These are phyloP conservation scores for Ormosia semicastrata DNA, from an alignment of 306 rosid genomes.

Conservation along the genomic window DNA sequence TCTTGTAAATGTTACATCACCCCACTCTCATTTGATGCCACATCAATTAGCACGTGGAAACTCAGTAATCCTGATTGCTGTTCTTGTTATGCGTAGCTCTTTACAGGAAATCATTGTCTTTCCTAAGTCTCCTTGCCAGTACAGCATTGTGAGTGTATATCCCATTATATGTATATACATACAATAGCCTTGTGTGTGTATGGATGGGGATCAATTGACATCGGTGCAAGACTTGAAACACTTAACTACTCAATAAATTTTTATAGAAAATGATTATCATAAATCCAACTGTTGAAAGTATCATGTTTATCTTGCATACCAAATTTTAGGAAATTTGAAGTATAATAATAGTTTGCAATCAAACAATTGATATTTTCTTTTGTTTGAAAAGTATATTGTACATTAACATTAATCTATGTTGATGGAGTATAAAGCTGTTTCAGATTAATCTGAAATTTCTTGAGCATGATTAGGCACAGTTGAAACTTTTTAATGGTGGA, in stretches of 20 bases:
- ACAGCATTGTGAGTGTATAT: too few species aligned
- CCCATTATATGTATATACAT: too few species aligned
- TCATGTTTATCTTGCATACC: background rate
- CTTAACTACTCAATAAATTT: background rate
- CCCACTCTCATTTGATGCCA: too few species aligned
- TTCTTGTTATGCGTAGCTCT: background rate
- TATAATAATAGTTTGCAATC: background rate
- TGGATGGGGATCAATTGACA: background rate
- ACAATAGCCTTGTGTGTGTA: background rate
- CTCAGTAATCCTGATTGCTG: too few species aligned
- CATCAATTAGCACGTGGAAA: too few species aligned
- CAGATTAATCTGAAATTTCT: background rate
- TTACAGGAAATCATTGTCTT: background rate
- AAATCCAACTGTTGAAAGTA: too few species aligned
- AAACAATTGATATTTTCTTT: slow-evolving; percentile 3
- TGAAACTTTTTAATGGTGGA: background rate
- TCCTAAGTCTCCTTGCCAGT: background rate
- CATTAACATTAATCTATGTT: background rate
- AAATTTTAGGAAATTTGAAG: background rate
- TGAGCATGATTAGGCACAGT: background rate
- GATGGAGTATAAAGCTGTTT: background rate
- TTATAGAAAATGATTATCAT: too few species aligned
- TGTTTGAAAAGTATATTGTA: background rate
- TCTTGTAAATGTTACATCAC: too few species aligned
- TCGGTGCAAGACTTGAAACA: background rate